Evolutionary conservation across 768 basidiomycete genomes (phyloP).

Genomic region (Amanita fuliginea): DNA sequence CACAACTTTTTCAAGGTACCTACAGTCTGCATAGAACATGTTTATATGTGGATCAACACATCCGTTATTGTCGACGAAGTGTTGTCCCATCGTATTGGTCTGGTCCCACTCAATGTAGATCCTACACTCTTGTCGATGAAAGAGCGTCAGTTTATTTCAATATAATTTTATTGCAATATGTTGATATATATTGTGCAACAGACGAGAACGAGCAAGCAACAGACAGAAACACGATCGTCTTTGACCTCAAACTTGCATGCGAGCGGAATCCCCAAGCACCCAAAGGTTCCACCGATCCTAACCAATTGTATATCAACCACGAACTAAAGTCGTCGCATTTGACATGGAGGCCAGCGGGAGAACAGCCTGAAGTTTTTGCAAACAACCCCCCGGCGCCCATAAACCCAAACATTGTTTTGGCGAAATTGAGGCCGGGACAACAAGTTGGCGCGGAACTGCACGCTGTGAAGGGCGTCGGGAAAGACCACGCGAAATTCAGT

Average conservation of each 20-base stretch:
- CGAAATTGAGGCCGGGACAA: slow-evolving; percentile 90
- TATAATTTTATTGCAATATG: neutral
- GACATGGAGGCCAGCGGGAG: slow-evolving; percentile 72
- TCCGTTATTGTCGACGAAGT: slow-evolving; percentile 92
- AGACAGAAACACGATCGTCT: slow-evolving; percentile 88
- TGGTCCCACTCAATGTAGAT: slow-evolving; percentile 83
- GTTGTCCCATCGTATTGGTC: slow-evolving; percentile 82
- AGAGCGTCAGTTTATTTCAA: slow-evolving; percentile 20
- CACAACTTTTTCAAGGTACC: slow-evolving; percentile 52
- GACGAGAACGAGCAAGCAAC: slow-evolving; percentile 52
- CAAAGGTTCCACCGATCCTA: slow-evolving; percentile 42
- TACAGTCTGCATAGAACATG: slow-evolving; percentile 80
- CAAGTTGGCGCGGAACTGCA: slow-evolving; percentile 77
- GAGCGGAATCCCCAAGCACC: slow-evolving; percentile 45
- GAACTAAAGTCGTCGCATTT: slow-evolving; percentile 60
- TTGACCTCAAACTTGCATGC: slow-evolving; percentile 61
- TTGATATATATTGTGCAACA: slow-evolving; percentile 7
- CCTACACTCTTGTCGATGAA: slow-evolving; percentile 60
- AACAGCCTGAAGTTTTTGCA: slow-evolving; percentile 55
- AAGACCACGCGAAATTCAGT: slow-evolving; percentile 93
- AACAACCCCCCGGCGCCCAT: slow-evolving; percentile 48
- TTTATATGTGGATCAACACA: slow-evolving; percentile 93
- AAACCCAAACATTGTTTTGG: slow-evolving; percentile 77
- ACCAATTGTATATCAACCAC: slow-evolving; percentile 61
- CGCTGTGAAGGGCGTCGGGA: slow-evolving; percentile 85